Conservation (phyloP, 108 stramenopile species). For the Chaetoceros tenuissimus region DNA sequence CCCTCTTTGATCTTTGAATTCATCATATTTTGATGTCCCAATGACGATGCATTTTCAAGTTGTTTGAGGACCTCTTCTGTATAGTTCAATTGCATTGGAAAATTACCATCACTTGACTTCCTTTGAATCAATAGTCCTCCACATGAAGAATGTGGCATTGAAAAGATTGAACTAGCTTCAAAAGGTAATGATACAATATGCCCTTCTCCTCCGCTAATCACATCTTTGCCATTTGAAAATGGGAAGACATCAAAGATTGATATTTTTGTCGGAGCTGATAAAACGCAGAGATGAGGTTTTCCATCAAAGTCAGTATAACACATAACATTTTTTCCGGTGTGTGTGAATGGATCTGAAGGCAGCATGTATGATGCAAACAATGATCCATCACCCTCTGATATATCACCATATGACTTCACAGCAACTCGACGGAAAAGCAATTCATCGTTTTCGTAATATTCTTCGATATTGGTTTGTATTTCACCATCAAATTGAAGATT, state of each 20-base stretch:
- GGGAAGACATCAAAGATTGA: not conserved
- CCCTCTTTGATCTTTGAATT: too few relatives aligned
- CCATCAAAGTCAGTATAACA: not conserved
- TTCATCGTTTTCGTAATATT: not conserved
- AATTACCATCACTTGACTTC: not conserved
- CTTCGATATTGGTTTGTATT: not conserved
- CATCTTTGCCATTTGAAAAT: not conserved
- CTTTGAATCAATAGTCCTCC: slow-evolving; percentile 20
- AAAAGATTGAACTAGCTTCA: slow-evolving; percentile 44
- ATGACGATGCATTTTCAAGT: not conserved
- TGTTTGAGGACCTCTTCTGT: too few relatives aligned
- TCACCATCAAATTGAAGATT: too few relatives aligned
- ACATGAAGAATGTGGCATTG: slow-evolving; percentile 8
- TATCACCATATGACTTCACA: not conserved
- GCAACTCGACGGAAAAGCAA: not conserved
- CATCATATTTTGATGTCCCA: too few relatives aligned
- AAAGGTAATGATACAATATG: slow-evolving; percentile 59
- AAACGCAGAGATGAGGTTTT: not conserved
- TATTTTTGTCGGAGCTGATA: not conserved
- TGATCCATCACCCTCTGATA: not conserved
- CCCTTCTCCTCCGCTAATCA: slow-evolving; percentile 40
- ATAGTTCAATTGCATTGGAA: too few relatives aligned
- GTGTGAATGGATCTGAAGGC: not conserved
- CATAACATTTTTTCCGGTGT: not conserved
- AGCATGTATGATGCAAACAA: not conserved